A percentile compares a stretch with the other conserved stretches of the same genome.
These are phyloP conservation scores for Aureobasidium mangrovei DNA, from an alignment of 2,329 filamentous ascomycete genomes.

Conservation along the genomic window DNA sequence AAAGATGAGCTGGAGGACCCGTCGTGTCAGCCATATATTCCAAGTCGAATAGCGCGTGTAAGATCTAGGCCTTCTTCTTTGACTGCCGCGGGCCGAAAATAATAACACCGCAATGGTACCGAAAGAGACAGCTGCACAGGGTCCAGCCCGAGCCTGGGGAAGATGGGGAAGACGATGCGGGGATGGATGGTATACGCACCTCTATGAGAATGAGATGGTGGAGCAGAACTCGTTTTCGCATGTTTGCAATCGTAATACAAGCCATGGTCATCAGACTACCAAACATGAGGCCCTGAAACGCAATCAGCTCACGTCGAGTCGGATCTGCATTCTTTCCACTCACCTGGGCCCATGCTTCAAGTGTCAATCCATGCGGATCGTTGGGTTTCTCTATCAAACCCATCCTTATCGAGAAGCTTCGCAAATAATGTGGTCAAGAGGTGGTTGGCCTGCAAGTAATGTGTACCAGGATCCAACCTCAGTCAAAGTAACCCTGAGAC, in stretches of 20 bases:
- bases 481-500: too few species aligned
- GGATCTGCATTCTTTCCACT: neutral
- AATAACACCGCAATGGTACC: neutral
- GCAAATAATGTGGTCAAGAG: too few species aligned
- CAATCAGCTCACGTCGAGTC: neutral
- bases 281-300: constrained; percentile 34
- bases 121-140: neutral
- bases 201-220: constrained; percentile 45
- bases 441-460: too few species aligned
- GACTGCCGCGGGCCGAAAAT: neutral
- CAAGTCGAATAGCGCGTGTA: neutral
- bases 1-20: constrained; percentile 40
- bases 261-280: constrained; percentile 39
- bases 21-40: neutral
- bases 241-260: constrained; percentile 41
- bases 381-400: constrained; percentile 15
- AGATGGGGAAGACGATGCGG: neutral
- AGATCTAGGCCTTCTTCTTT: too few species aligned
- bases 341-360: constrained; percentile 18
- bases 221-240: constrained; percentile 38
- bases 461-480: too few species aligned
- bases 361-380: constrained; percentile 16
- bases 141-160: neutral
- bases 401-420: neutral
- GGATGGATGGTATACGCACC: constrained; percentile 40